These are phyloP conservation scores for Trametes cubensis DNA, from an alignment of 768 basidiomycete genomes.

Conservation along the genomic window DNA sequence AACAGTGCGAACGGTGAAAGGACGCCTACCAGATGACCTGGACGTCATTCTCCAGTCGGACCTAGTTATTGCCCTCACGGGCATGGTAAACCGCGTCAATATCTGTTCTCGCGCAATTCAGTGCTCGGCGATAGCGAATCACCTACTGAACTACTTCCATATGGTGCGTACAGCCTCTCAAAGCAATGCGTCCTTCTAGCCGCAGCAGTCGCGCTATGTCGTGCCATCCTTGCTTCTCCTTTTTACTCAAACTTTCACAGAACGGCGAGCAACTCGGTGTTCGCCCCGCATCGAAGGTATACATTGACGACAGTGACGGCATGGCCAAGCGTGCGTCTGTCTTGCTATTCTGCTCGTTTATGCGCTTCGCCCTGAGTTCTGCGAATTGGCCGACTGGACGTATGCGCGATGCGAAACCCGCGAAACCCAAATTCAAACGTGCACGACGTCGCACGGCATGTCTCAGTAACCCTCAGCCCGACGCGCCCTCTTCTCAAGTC, in stretches of 20 bases:
- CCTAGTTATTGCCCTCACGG: constrained; percentile 56
- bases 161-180: constrained; percentile 39
- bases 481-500: constrained; percentile 38
- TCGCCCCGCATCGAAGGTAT: constrained; percentile 55
- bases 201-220: constrained; percentile 1
- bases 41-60: constrained; percentile 55
- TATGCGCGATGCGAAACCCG: neutral
- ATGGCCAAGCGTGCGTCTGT: constrained; percentile 42
- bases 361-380: constrained; percentile 5
- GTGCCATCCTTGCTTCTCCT: neutral
- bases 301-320: constrained; percentile 48
- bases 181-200: neutral
- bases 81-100: constrained; percentile 48
- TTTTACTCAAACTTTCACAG: constrained; percentile 39
- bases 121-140: constrained; percentile 51
- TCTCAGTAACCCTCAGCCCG: constrained; percentile 45
- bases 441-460: neutral
- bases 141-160: constrained; percentile 54
- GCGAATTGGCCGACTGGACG: neutral
- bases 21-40: constrained; percentile 40
- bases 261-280: constrained; percentile 63
- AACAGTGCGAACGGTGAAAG: constrained; percentile 35
- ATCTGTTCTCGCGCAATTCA: constrained; percentile 45
- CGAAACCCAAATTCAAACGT: neutral
- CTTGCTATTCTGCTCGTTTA: constrained; percentile 13